A percentile compares a stretch with the other conserved stretches of the same genome.
Evolutionary conservation across 805 yeast species (phyloP).

Genomic region (Yamadazyma tumulicola): DNA sequence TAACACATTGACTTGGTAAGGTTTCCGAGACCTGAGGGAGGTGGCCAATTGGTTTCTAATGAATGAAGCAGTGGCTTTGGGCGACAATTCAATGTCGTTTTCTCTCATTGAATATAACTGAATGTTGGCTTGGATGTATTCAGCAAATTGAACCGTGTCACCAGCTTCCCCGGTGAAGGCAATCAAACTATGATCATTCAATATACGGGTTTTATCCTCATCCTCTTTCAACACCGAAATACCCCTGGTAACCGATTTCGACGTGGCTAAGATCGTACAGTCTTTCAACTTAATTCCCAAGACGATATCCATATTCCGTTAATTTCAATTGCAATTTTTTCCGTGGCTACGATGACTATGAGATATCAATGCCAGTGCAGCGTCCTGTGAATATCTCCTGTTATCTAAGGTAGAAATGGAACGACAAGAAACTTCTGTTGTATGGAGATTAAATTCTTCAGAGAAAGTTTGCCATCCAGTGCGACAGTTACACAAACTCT

Average conservation of each 20-base stretch:
- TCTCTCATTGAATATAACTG: constrained; percentile 87
- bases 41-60: constrained; percentile 85
- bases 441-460: too few species aligned
- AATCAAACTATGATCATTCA: constrained; percentile 74
- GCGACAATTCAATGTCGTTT: constrained; percentile 68
- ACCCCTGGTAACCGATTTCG: constrained; percentile 83
- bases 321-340: too few species aligned
- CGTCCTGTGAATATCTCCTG: too few species aligned
- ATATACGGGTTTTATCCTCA: constrained; percentile 48
- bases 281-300: constrained; percentile 82
- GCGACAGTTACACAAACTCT: too few species aligned
- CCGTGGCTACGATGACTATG: too few species aligned
- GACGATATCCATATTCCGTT: constrained; percentile 92
- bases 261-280: constrained; percentile 85
- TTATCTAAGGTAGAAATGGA: too few species aligned
- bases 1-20: constrained; percentile 90
- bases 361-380: too few species aligned
- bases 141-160: constrained; percentile 94
- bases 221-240: constrained; percentile 39
- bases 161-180: constrained; percentile 97
- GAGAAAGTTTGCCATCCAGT: too few species aligned
- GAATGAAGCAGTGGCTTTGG: constrained; percentile 83
- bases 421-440: too few species aligned
- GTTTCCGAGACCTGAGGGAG: constrained; percentile 82
- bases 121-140: constrained; percentile 87